Conservation (phyloP, 148 eudicot genomes). For the Polygonum maritimum region DNA sequence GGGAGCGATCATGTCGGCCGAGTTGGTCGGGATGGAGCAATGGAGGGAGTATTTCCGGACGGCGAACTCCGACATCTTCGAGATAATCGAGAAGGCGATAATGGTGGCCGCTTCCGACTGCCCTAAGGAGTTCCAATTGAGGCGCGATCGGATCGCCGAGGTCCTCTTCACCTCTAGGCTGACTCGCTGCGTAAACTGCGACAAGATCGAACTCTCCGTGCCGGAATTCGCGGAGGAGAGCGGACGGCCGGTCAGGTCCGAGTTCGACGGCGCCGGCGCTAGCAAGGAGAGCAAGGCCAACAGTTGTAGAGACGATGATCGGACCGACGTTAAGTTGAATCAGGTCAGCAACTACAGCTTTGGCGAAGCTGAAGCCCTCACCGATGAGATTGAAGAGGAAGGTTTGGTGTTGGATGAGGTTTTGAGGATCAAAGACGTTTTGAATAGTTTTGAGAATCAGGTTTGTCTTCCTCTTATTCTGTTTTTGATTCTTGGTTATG, state of each 20-base stretch:
- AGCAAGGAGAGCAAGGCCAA: constrained; percentile 65
- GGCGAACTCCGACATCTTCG: constrained; percentile 59
- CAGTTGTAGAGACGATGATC: constrained; percentile 21
- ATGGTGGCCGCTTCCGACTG: constrained; percentile 90
- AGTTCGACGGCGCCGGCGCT: constrained; percentile 27
- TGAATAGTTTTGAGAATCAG: constrained; percentile 57
- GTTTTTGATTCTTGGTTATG: background rate
- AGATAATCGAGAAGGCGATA: constrained; percentile 64
- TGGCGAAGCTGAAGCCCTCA: constrained; percentile 88
- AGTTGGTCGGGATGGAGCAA: constrained; percentile 25
- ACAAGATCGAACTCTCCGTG: constrained; percentile 40
- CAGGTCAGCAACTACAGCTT: constrained; percentile 44
- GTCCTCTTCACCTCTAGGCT: constrained; percentile 45
- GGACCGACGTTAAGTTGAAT: constrained; percentile 23
- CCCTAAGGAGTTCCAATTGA: constrained; percentile 53
- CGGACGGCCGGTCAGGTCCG: constrained; percentile 13
- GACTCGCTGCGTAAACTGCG: constrained; percentile 51
- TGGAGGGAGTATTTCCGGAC: constrained; percentile 72
- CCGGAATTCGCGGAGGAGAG: constrained; percentile 25
- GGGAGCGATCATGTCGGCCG: constrained; percentile 3
- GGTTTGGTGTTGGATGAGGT: constrained; percentile 53
- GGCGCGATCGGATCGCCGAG: constrained; percentile 66
- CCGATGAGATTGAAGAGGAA: constrained; percentile 72
- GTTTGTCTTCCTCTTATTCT: constrained; percentile 23
- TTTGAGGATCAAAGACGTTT: constrained; percentile 65